Evolutionary conservation across 108 stramenopile genomes (phyloP).

Genomic region (Bacterosira constricta): DNA sequence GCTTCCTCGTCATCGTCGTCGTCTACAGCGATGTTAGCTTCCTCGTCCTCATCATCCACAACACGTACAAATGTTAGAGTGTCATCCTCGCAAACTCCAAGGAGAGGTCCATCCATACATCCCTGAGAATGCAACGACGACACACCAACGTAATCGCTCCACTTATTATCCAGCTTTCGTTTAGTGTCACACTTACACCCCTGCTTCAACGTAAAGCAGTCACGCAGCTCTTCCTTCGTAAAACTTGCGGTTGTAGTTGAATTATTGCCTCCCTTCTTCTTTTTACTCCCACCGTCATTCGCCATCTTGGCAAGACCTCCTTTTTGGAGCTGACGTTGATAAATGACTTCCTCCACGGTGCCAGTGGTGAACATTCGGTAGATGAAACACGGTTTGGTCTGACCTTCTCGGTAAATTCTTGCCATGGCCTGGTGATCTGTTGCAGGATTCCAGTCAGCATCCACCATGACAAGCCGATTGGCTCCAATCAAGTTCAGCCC

Average conservation of each 20-base stretch:
- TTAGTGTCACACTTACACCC: constrained; percentile 71
- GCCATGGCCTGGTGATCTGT: constrained; percentile 90
- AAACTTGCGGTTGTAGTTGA: constrained; percentile 49
- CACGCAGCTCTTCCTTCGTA: constrained; percentile 70
- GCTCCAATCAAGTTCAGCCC: constrained; percentile 90
- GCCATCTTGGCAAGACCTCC: constrained; percentile 60
- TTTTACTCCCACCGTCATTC: constrained; percentile 39
- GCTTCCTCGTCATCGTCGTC: constrained; percentile 13
- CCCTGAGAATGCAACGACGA: constrained; percentile 27
- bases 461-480: constrained; percentile 80
- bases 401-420: constrained; percentile 86
- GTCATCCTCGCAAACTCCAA: constrained; percentile 42
- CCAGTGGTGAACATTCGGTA: constrained; percentile 85
- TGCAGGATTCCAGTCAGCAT: constrained; percentile 90
- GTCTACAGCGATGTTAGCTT: constrained; percentile 4
- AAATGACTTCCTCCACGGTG: constrained; percentile 85
- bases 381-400: constrained; percentile 76
- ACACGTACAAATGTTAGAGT: constrained; percentile 60
- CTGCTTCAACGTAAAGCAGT: constrained; percentile 75
- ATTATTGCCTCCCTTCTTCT: constrained; percentile 18
- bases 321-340: constrained; percentile 79
- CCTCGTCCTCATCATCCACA: constrained; percentile 38
- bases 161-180: constrained; percentile 63
- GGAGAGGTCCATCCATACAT: constrained; percentile 47
- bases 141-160: constrained; percentile 62